Evolutionary conservation across 2,329 filamentous ascomycete species (phyloP), one percentile per base, ranked within the genome.

Genomic region (Sporothrix brunneoviolacea): DNA sequence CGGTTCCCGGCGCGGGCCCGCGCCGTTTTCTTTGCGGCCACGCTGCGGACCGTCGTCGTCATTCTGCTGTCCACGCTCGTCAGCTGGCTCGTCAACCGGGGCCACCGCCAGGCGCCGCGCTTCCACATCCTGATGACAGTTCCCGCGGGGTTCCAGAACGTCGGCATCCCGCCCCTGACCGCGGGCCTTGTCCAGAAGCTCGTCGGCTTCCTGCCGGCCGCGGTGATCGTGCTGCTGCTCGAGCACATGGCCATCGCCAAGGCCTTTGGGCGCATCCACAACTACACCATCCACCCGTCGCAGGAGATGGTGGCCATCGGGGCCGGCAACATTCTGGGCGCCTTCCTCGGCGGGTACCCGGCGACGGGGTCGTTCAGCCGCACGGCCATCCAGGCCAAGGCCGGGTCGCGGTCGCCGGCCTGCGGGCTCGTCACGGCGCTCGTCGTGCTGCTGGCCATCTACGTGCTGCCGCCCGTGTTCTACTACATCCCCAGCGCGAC

Each of bases 201-300:
- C 46, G 78, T 95, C 62, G 75, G 71, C 2, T 70, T 80, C 1
- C 89, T 95, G 61, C 93, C 93, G 0, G 86, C 87, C 8, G 84
- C 86, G 1, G 83, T 96, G 47, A 95, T 97, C 57, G 91, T 98
- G n/a, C 76, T 97, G 51, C 76, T 97, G 32, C 94, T 97, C 54
- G 93, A 97, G 68, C 91, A 97, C 65, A 95, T 97, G 60, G 90
- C 91, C 42, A 96, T 97, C 56, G 89, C 91, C 16, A 98, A 97
- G 67, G 96, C 91, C 0, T 97, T 98, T 59, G 93, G 93, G 9
- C 81, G 91, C 53, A 80, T 96, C 60, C 97, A 96, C 73, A 95
- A 95, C 70, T 98, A 98, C 68, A 84, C 82, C 15, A 96, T 98
- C 64, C 84, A 96, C 59, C 91, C 93, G 0, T 96, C 91, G 0